A percentile compares a stretch with the other conserved stretches of the same genome.
These are phyloP conservation scores for Penicillium desertorum DNA, from an alignment of 495 filamentous ascomycete species.

Conservation along the genomic window DNA sequence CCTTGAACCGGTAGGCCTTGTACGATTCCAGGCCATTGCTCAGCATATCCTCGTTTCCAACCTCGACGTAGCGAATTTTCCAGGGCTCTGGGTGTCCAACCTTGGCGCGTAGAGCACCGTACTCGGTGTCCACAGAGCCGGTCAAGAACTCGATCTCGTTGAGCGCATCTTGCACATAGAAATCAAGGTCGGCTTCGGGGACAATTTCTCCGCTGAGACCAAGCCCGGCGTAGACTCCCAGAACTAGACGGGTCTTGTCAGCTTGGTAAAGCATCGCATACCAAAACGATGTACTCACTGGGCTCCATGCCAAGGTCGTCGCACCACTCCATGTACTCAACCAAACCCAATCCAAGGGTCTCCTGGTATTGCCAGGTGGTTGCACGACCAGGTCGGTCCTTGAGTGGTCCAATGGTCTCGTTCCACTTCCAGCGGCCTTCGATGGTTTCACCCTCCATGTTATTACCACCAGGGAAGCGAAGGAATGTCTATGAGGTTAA, in stretches of 20 bases:
- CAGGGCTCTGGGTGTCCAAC: conserved; percentile 50
- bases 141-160: conserved; percentile 59
- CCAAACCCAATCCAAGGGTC: conserved; percentile 56
- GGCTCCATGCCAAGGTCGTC: conserved; percentile 62
- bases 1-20: conserved; percentile 43
- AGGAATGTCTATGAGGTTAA: conserved; percentile 51
- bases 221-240: conserved; percentile 61
- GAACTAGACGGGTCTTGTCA: conserved; percentile 29
- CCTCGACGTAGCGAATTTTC: conserved; percentile 49
- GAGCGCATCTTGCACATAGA: conserved; percentile 57
- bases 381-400: conserved; percentile 58
- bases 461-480: conserved; percentile 67
- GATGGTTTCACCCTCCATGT: conserved; percentile 57
- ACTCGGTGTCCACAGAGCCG: conserved; percentile 38
- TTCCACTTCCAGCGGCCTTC: conserved; percentile 65
- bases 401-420: conserved; percentile 63
- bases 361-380: conserved; percentile 62
- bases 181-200: conserved; percentile 29
- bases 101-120: conserved; percentile 46
- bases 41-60: conserved; percentile 59
- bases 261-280: not conserved
- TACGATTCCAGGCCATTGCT: conserved; percentile 39
- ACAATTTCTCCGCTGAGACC: conserved; percentile 53
- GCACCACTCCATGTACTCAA: conserved; percentile 65
- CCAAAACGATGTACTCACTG: conserved; percentile 20